These are phyloP conservation scores for Paxillus involutus DNA, from an alignment of 768 basidiomycete genomes.

Conservation along the genomic window DNA sequence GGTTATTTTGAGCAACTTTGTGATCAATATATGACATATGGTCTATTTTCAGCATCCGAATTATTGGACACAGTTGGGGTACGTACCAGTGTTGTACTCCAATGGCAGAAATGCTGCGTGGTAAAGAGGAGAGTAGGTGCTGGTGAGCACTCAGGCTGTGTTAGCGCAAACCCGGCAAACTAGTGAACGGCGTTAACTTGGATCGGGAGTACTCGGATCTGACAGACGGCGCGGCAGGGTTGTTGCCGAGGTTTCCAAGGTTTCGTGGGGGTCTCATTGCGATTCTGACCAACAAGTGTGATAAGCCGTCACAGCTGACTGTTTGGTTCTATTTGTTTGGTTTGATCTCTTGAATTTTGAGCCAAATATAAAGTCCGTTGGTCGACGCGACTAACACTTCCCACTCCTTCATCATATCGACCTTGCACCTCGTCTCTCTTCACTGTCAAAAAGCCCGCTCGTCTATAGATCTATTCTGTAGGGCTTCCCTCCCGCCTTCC, in stretches of 20 bases:
- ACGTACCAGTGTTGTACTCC: not conserved
- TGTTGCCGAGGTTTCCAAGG: slow-evolving; percentile 25
- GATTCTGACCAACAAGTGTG: slow-evolving; percentile 19
- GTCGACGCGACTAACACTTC: slow-evolving; percentile 26
- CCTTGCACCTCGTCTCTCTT: slow-evolving; percentile 6
- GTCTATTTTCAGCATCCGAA: not conserved
- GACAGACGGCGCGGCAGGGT: slow-evolving; percentile 9
- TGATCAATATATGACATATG: not conserved
- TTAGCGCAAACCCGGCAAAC: slow-evolving; percentile 7
- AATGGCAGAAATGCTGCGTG: not conserved
- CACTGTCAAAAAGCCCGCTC: slow-evolving; percentile 12
- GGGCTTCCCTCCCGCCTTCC: slow-evolving; percentile 16
- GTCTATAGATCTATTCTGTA: slow-evolving; percentile 29
- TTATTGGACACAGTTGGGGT: not conserved
- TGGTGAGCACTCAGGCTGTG: slow-evolving; percentile 8
- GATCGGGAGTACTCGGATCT: not conserved
- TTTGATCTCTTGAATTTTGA: slow-evolving; percentile 28
- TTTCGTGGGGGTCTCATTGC: slow-evolving; percentile 11
- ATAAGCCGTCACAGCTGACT: slow-evolving; percentile 14
- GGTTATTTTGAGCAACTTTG: no score
- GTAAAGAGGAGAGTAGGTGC: not conserved
- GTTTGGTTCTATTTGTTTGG: slow-evolving; percentile 25
- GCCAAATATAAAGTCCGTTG: slow-evolving; percentile 35
- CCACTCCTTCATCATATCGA: slow-evolving; percentile 28
- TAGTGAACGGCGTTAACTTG: not conserved